phyloP scores from a whole-genome alignment of 257 asterid species.

The Galeopsis tetrahit region DNA sequence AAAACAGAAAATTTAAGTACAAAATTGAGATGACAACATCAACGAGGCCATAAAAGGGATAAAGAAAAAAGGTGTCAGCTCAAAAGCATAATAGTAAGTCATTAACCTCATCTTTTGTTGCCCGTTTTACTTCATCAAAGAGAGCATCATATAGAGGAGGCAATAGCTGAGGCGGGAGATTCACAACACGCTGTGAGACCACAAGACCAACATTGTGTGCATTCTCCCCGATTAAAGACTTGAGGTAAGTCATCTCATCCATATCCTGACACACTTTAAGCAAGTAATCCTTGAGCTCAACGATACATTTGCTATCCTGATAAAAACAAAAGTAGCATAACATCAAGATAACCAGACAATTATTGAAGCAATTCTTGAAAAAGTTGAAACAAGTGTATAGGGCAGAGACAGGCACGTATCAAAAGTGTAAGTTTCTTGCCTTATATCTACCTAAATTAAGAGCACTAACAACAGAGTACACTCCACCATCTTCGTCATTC shows the following conservation, averaged over 20 bases:
- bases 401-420: not conserved
- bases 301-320: slow-evolving; percentile 59
- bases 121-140: slow-evolving; percentile 93
- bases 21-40: not conserved
- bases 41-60: not conserved
- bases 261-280: slow-evolving; percentile 58
- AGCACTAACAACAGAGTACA: slow-evolving; percentile 69
- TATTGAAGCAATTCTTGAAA: not conserved
- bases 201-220: slow-evolving; percentile 67
- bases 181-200: slow-evolving; percentile 82
- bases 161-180: slow-evolving; percentile 94
- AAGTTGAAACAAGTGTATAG: not conserved
- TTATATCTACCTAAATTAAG: slow-evolving; percentile 81
- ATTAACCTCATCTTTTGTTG: slow-evolving; percentile 93
- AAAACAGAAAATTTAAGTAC: slow-evolving; percentile 34
- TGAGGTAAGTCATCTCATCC: slow-evolving; percentile 47
- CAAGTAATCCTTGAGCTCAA: slow-evolving; percentile 65
- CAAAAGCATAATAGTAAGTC: slow-evolving; percentile 21
- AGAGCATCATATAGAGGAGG: slow-evolving; percentile 91
- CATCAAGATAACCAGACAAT: not conserved
- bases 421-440: slow-evolving; percentile 51
- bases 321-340: slow-evolving; percentile 17
- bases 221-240: slow-evolving; percentile 50
- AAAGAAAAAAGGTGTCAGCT: not conserved
- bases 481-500: slow-evolving; percentile 80